Evolutionary conservation across 2,329 filamentous ascomycete genomes (phyloP).

Genomic region (Xylaria sp.): DNA sequence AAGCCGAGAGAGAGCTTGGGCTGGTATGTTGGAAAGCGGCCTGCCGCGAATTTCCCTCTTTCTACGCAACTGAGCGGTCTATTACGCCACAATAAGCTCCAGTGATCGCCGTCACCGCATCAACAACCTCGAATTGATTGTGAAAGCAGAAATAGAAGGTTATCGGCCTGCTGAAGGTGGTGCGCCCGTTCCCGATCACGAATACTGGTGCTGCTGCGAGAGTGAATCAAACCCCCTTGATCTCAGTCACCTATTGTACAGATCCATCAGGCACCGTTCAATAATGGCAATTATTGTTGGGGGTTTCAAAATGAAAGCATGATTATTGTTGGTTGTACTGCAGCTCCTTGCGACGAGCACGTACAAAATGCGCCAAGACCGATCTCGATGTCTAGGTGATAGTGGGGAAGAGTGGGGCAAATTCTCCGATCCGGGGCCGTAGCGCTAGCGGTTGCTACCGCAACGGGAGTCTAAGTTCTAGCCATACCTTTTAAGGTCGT

Average conservation of each 20-base stretch:
- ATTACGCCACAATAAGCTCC: conserved; percentile 45
- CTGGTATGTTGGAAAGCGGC: conserved; percentile 41
- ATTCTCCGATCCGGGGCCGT: conserved; percentile 4
- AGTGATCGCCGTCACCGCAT: conserved; percentile 43
- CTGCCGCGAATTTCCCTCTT: conserved; percentile 37
- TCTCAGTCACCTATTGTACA: too few relatives aligned
- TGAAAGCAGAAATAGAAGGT: conserved; percentile 42
- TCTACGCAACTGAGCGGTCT: conserved; percentile 47
- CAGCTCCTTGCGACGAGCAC: too few relatives aligned
- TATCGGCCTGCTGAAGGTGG: conserved; percentile 42
- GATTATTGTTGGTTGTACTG: too few relatives aligned
- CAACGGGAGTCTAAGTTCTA: conserved; percentile 6
- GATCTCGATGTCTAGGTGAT: not conserved
- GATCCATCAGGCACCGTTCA: too few relatives aligned
- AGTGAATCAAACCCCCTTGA: too few relatives aligned
- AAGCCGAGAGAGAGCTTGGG: conserved; percentile 33
- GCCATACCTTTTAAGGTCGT: not conserved
- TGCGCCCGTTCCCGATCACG: conserved; percentile 41
- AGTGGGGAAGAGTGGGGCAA: not conserved
- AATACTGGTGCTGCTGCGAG: conserved; percentile 42
- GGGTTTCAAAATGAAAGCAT: too few relatives aligned
- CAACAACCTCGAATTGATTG: conserved; percentile 36
- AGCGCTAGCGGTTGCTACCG: conserved; percentile 26
- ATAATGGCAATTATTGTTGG: too few relatives aligned
- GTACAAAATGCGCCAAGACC: not conserved